These are phyloP conservation scores for Symbiodinium natans DNA, from an alignment of 73 alveolate species.

Conservation along the genomic window DNA sequence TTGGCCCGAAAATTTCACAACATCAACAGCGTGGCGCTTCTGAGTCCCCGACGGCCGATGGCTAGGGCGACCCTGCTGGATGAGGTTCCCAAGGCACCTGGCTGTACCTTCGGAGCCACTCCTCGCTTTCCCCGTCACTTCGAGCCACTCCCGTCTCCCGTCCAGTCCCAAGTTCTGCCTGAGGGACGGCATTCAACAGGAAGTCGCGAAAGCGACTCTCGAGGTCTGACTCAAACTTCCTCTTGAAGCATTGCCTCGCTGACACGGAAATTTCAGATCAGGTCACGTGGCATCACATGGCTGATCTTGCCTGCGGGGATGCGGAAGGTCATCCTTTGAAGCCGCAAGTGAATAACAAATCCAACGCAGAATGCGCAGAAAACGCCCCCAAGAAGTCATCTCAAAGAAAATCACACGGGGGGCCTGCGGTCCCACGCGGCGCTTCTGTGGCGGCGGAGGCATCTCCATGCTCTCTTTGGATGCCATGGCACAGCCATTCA, in stretches of 20 bases:
- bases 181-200: not conserved
- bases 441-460: not conserved
- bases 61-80: not conserved
- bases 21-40: too few species aligned
- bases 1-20: too few species aligned
- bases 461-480: not conserved
- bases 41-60: slow-evolving; percentile 1
- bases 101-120: too few species aligned
- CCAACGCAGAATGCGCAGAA: not conserved
- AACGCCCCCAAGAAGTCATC: too few species aligned
- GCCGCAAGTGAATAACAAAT: not conserved
- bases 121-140: too few species aligned
- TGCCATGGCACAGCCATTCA: not conserved
- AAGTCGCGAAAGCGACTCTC: slow-evolving; percentile 24
- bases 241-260: slow-evolving; percentile 82
- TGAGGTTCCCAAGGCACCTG: too few species aligned
- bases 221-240: slow-evolving; percentile 39
- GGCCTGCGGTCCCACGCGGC: not conserved
- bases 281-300: not conserved
- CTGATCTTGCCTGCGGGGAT: slow-evolving; percentile 51
- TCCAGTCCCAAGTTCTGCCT: not conserved
- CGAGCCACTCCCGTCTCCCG: too few species aligned
- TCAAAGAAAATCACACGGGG: too few species aligned
- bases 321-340: slow-evolving; percentile 42
- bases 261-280: too few species aligned